These are phyloP conservation scores for Guyanaporus albipodus DNA, from an alignment of 768 basidiomycete species.

Conservation along the genomic window DNA sequence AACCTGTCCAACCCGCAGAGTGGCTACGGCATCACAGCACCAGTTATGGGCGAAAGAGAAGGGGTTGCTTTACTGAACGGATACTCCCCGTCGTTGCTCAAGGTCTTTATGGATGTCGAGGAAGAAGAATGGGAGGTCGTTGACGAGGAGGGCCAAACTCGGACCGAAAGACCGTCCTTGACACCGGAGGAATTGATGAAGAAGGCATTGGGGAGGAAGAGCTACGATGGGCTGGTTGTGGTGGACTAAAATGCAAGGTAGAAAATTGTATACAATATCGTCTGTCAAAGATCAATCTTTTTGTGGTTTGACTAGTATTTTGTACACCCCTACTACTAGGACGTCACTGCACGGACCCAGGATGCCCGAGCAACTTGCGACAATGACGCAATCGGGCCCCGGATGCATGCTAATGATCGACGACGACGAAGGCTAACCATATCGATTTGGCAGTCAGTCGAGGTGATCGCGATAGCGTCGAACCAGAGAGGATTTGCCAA, in stretches of 20 bases:
- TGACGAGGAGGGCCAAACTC: conserved; percentile 25
- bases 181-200: conserved; percentile 44
- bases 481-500: too few species aligned
- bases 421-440: too few species aligned
- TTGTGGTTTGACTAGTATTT: too few species aligned
- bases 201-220: conserved; percentile 44
- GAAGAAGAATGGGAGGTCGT: conserved; percentile 39
- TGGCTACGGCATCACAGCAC: conserved; percentile 33
- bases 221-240: conserved; percentile 46
- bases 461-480: too few species aligned
- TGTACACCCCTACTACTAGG: too few species aligned
- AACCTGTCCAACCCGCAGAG: conserved; percentile 38
- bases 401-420: too few species aligned
- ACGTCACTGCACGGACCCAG: too few species aligned
- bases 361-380: too few species aligned
- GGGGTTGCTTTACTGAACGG: conserved; percentile 71
- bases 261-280: too few species aligned
- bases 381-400: too few species aligned
- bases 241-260: conserved; percentile 8
- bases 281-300: too few species aligned
- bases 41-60: conserved; percentile 48
- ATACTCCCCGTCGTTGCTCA: conserved; percentile 65
- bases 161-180: conserved; percentile 30
- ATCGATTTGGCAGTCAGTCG: too few species aligned
- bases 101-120: conserved; percentile 62